Evolutionary conservation across 2,329 filamentous ascomycete species (phyloP).

Genomic region (Chaetomium sp.): DNA sequence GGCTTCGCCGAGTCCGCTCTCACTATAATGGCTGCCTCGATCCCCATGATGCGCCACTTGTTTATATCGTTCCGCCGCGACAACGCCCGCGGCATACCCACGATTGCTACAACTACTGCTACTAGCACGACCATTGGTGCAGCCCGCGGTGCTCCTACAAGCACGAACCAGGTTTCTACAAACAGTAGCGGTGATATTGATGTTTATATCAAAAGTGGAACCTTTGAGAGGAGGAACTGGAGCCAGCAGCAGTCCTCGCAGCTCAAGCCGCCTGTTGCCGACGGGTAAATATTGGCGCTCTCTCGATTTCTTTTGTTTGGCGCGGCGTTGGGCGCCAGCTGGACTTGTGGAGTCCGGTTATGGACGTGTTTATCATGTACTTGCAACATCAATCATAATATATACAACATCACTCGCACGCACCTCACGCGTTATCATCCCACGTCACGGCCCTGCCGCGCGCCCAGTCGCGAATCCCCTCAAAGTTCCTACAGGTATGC

Average conservation of each 20-base stretch:
- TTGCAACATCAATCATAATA: neutral
- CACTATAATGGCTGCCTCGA: constrained; percentile 33
- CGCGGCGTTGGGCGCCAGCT: no score
- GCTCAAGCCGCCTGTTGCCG: neutral
- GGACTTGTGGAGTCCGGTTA: no score
- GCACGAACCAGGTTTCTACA: neutral
- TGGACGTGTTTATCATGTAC: no score
- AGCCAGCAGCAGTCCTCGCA: neutral
- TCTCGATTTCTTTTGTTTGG: neutral
- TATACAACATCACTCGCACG: neutral
- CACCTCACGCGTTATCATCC: constrained; percentile 17
- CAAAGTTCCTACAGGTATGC: constrained; percentile 20
- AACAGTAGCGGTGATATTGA: neutral
- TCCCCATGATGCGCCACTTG: constrained; percentile 31
- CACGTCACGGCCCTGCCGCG: constrained; percentile 14
- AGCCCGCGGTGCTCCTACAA: neutral
- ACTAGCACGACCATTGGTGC: neutral
- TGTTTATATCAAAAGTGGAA: neutral
- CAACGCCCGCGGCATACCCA: no score
- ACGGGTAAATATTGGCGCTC: neutral
- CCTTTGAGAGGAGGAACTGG: neutral
- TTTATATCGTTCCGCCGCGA: constrained; percentile 19
- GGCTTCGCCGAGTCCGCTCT: constrained; percentile 28
- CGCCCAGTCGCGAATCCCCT: constrained; percentile 12
- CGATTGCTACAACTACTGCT: neutral